Base-by-base conservation (phyloP, 345 rosid species). In the Aquilaria malaccensis region DNA sequence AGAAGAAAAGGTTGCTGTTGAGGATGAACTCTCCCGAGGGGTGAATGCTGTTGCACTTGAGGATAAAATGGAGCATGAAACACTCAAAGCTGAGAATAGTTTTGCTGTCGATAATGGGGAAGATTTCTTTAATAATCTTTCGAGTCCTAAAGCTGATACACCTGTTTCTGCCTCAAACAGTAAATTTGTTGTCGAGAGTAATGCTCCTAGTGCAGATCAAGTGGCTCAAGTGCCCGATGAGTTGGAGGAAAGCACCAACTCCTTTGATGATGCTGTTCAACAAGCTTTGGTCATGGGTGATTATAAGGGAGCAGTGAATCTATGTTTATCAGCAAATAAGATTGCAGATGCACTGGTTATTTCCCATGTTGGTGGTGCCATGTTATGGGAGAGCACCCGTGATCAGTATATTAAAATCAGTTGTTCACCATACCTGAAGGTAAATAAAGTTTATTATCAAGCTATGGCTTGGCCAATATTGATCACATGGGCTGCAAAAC, bases 291-390 rank as follows among this genome's bases (percentile, higher is more conserved):
- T 86, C 72, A 91, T 94, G 48, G 99, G 99, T 62, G 87, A 94
- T 72, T 91, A 88, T 75, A 91, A 82, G 70, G 95, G 85, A 46
- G 99, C 99, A 58, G 99, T 94, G 68, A 86, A 79, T 46, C 85
- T 77, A 74, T 94, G 99, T 76, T 58, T 91, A 52, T 71, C 96
- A 55, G 88, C 85, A 62, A 83, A 86, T 78, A 88, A 88, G 71
- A 80, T 82, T 69, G 93, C 97, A 60, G 97, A 94, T 85, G 99
- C 99, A 71, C 81, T 91, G 76, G 91, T 94, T 59, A 88, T 94
- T 72, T 91, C 99, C 60, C 95, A 91, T 75, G 88, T 88, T 67
- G 99, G 97, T 70, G 97, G 99, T 70, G 67, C 84, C 73, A 71
- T 88, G 46, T 75, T 94, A 72, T 88, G 95, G 97, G 93, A 88